Percentiles rank a stretch among this genome's conserved stretches.
Conservation (phyloP, 75 land plant species). For the Pseudotsuga menziesii region DNA sequence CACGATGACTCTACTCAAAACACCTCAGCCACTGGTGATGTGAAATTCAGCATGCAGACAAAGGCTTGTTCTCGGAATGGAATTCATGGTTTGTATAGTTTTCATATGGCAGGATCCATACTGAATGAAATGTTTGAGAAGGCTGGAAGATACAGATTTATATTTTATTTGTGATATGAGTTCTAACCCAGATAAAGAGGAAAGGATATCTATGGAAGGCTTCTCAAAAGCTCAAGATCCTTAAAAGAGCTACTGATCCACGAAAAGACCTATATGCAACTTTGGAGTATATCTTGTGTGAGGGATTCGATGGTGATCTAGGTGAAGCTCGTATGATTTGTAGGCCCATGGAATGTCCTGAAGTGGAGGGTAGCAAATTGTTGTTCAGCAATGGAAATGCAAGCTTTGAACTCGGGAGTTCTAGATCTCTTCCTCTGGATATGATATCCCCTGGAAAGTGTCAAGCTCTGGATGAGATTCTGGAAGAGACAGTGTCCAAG, state of each 20-base stretch:
- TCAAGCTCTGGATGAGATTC: too few species aligned
- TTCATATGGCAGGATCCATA: conserved; percentile 22
- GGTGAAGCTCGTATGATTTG: conserved; percentile 43
- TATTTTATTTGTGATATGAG: conserved; percentile 50
- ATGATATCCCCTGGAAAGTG: conserved; percentile 45
- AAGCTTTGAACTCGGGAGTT: conserved; percentile 28
- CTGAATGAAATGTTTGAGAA: conserved; percentile 21
- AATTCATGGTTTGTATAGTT: conserved; percentile 48
- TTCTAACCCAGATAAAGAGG: conserved; percentile 22
- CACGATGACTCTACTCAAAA: conserved; percentile 9
- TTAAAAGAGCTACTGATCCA: conserved; percentile 30
- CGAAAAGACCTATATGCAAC: conserved; percentile 52
- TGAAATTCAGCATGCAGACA: conserved; percentile 5
- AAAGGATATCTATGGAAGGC: conserved; percentile 36
- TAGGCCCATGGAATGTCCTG: conserved; percentile 44
- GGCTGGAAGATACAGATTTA: conserved; percentile 50
- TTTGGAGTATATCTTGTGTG: conserved; percentile 45
- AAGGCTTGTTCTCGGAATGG: conserved; percentile 22
- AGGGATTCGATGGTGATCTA: conserved; percentile 48
- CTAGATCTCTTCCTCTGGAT: conserved; percentile 38
- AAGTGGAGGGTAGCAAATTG: conserved; percentile 35
- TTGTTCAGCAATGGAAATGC: conserved; percentile 11
- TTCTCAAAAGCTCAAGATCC: conserved; percentile 34
- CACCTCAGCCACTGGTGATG: conserved; percentile 1
- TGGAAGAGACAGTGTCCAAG: too few species aligned